phyloP scores from a whole-genome alignment of 2,329 filamentous ascomycete genomes.

The Phaeosphaeriaceae sp. region DNA sequence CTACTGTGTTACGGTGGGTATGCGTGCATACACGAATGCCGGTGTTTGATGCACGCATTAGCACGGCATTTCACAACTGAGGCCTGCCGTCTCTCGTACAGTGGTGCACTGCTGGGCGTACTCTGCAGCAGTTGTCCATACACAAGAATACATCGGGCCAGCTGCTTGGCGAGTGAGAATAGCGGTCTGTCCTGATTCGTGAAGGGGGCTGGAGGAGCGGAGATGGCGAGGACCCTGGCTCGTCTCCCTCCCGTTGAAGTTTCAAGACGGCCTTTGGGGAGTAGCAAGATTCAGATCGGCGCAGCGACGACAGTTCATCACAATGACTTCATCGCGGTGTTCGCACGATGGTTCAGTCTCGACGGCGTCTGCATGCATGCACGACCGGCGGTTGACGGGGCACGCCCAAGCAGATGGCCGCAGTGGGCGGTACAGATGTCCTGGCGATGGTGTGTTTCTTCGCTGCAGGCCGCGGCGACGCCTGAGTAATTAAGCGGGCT shows the following conservation, averaged over 20 bases:
- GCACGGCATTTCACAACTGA: neutral
- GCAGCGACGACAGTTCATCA: slow-evolving; percentile 7
- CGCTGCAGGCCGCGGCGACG: slow-evolving; percentile 29
- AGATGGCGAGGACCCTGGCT: slow-evolving; percentile 32
- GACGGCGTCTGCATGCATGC: neutral
- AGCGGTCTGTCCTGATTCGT: slow-evolving; percentile 33
- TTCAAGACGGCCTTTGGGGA: slow-evolving; percentile 21
- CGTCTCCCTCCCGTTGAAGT: slow-evolving; percentile 25
- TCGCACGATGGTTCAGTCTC: neutral
- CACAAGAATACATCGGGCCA: slow-evolving; percentile 1
- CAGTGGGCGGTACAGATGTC: slow-evolving; percentile 13
- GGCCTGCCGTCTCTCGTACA: neutral
- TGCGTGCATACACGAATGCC: slow-evolving; percentile 1
- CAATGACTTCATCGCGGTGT: slow-evolving; percentile 5
- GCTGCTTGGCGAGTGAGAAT: slow-evolving; percentile 3
- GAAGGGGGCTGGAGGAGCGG: slow-evolving; percentile 23
- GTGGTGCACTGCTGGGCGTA: neutral
- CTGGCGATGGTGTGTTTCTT: slow-evolving; percentile 28
- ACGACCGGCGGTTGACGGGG: neutral
- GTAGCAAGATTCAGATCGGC: slow-evolving; percentile 18
- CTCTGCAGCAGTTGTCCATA: neutral
- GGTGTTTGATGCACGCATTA: neutral
- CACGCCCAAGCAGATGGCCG: neutral
- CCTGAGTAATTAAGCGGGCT: slow-evolving; percentile 19
- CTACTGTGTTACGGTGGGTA: neutral